These are phyloP conservation scores for Xylaria multiplex DNA, from an alignment of 2,329 filamentous ascomycete genomes.

Conservation along the genomic window DNA sequence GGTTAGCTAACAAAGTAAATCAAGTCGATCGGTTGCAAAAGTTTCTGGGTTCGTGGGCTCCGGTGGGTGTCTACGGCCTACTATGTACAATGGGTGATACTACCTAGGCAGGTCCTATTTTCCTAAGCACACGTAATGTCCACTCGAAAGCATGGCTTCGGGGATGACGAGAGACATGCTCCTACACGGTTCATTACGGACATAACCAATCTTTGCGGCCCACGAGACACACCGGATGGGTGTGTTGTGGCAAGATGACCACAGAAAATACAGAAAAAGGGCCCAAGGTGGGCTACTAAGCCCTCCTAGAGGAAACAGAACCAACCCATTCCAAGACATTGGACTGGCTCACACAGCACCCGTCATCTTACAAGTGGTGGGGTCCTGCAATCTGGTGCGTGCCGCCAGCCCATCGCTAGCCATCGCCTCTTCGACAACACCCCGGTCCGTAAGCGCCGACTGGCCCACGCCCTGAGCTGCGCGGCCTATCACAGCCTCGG, in stretches of 20 bases:
- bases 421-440: slow-evolving; percentile 53
- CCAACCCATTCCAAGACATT: slow-evolving; percentile 60
- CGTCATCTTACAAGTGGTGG: slow-evolving; percentile 56
- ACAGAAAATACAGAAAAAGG: slow-evolving; percentile 36
- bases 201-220: slow-evolving; percentile 52
- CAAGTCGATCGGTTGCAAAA: slow-evolving; percentile 42
- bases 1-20: not conserved
- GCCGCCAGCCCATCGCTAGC: slow-evolving; percentile 56
- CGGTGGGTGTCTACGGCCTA: slow-evolving; percentile 10
- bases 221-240: slow-evolving; percentile 56
- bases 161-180: slow-evolving; percentile 48
- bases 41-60: slow-evolving; percentile 31
- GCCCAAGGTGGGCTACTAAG: slow-evolving; percentile 44
- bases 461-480: slow-evolving; percentile 53
- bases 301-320: slow-evolving; percentile 47
- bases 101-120: slow-evolving; percentile 6
- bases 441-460: slow-evolving; percentile 61
- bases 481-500: slow-evolving; percentile 56
- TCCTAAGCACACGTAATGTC: slow-evolving; percentile 25
- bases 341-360: slow-evolving; percentile 56
- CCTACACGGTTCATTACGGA: slow-evolving; percentile 40
- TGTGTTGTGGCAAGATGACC: slow-evolving; percentile 54
- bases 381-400: slow-evolving; percentile 54
- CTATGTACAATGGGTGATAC: not conserved
- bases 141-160: slow-evolving; percentile 42